Conservation (phyloP, 2,329 filamentous ascomycete species). For the Colletotrichum sp. region DNA sequence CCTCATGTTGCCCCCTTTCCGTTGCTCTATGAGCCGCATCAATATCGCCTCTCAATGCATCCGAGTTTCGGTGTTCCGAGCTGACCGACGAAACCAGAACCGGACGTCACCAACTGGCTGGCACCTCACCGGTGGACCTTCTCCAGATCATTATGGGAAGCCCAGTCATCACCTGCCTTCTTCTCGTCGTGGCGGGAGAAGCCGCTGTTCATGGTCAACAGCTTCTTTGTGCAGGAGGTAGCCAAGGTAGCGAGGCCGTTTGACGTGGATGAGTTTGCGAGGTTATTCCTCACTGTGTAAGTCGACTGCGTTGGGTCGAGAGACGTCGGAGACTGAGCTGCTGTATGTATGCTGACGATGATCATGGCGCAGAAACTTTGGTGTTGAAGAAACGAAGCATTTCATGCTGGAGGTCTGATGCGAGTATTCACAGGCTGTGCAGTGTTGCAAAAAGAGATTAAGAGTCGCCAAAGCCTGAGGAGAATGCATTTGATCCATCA, state of each 20-base stretch:
- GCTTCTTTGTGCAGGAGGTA: slow-evolving; percentile 39
- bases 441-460: background rate
- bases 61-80: background rate
- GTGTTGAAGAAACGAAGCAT: slow-evolving; percentile 22
- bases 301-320: slow-evolving; percentile 13
- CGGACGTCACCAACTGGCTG: slow-evolving; percentile 22
- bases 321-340: background rate
- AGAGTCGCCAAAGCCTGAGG: background rate
- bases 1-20: background rate
- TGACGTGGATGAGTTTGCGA: slow-evolving; percentile 45
- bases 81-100: background rate
- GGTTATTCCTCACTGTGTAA: slow-evolving; percentile 40
- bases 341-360: rapidly evolving
- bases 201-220: slow-evolving; percentile 39
- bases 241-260: slow-evolving; percentile 40
- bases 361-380: background rate
- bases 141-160: slow-evolving; percentile 49
- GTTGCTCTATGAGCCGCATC: background rate
- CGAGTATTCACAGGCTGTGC: rapidly evolving
- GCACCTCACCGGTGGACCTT: slow-evolving; percentile 37
- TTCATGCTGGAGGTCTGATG: slow-evolving; percentile 14
- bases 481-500: background rate
- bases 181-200: slow-evolving; percentile 49
- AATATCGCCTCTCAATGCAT: background rate
- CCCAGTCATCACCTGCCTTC: slow-evolving; percentile 44